Evolutionary conservation across 768 basidiomycete species (phyloP).

Genomic region (Mycena epipterygia): DNA sequence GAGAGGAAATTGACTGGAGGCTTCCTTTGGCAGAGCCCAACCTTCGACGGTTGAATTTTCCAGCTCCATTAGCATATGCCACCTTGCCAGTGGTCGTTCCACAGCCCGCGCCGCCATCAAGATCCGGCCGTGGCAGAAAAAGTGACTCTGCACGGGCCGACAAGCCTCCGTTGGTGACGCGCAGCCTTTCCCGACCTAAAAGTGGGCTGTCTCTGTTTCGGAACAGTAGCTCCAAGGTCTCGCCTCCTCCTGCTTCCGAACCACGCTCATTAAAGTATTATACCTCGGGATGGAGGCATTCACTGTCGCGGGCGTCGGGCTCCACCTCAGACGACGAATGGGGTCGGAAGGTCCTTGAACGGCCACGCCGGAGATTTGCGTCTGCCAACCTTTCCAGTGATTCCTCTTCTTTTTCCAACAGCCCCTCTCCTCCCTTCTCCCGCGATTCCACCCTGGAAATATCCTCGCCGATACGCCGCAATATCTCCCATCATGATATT

Average conservation of each 20-base stretch:
- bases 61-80: slow-evolving; percentile 75
- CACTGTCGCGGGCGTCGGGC: slow-evolving; percentile 38
- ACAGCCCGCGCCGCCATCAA: slow-evolving; percentile 20
- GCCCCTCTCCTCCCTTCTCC: slow-evolving; percentile 40
- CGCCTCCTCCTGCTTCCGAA: slow-evolving; percentile 62
- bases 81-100: slow-evolving; percentile 29
- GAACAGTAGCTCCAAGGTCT: slow-evolving; percentile 37
- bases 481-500: slow-evolving; percentile 72
- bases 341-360: slow-evolving; percentile 44
- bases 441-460: slow-evolving; percentile 34
- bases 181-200: slow-evolving; percentile 40
- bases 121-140: slow-evolving; percentile 32
- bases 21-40: slow-evolving; percentile 48
- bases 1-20: slow-evolving; percentile 52
- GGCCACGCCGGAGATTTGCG: slow-evolving; percentile 55
- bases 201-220: slow-evolving; percentile 57
- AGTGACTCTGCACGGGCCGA: slow-evolving; percentile 17
- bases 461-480: slow-evolving; percentile 33
- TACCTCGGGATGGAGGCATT: slow-evolving; percentile 64
- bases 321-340: slow-evolving; percentile 57
- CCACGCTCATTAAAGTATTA: slow-evolving; percentile 62
- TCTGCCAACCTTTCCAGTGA: slow-evolving; percentile 62
- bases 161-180: slow-evolving; percentile 34
- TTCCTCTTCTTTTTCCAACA: slow-evolving; percentile 55
- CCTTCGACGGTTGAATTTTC: slow-evolving; percentile 76